Conservation (phyloP, 495 filamentous ascomycete species). For the Cryomyces antarcticus region DNA sequence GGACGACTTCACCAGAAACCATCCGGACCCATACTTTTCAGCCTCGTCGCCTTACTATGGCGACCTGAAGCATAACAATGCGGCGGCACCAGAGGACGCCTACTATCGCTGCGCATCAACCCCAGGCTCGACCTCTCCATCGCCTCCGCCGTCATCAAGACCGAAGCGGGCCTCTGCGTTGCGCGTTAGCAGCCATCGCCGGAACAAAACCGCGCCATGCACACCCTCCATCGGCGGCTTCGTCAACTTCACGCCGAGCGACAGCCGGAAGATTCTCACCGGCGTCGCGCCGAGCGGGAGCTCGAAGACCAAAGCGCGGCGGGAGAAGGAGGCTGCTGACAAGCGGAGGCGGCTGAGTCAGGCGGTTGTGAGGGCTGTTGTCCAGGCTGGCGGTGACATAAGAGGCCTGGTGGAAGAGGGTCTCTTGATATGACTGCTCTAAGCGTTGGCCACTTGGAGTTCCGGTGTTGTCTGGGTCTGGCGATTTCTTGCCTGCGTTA, state of each 20-base stretch:
- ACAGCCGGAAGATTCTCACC: constrained; percentile 61
- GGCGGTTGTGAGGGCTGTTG: constrained; percentile 49
- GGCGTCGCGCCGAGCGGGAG: constrained; percentile 83
- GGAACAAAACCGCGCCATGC: constrained; percentile 1
- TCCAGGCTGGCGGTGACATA: constrained; percentile 62
- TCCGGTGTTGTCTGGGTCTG: too few relatives aligned
- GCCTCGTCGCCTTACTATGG: neutral
- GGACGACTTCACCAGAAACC: neutral
- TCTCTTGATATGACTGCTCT: constrained; percentile 5
- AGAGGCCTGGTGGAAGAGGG: constrained; percentile 24
- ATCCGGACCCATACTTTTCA: neutral
- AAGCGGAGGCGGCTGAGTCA: constrained; percentile 54
- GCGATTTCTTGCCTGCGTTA: too few relatives aligned
- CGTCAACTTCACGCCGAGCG: constrained; percentile 77
- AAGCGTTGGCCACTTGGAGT: neutral
- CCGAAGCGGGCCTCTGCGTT: neutral
- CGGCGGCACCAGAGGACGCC: neutral
- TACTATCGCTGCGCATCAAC: neutral
- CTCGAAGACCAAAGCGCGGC: constrained; percentile 77
- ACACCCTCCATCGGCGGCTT: constrained; percentile 36
- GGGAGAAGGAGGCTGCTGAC: constrained; percentile 74
- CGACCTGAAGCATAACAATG: neutral
- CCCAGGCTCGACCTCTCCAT: neutral
- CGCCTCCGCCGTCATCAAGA: neutral
- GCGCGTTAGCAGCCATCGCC: constrained; percentile 3